Base-by-base conservation (phyloP, 176 grass and related monocot genomes). In the Bothriochloa decipiens region DNA sequence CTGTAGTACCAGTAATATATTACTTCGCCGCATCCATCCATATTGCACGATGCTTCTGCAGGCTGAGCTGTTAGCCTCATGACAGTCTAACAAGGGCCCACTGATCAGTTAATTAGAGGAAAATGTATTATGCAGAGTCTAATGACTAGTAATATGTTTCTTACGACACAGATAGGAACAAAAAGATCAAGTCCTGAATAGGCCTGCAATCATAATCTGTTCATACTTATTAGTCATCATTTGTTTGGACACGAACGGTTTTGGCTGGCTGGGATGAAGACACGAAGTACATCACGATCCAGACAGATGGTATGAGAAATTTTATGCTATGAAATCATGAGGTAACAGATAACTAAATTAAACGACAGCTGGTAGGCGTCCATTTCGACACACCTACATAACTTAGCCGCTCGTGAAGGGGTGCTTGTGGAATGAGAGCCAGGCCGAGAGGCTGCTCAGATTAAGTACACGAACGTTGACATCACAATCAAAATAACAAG, bases 401-500 rank as follows among this genome's bases (percentile, higher is more conserved):
- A 4, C 22, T 33, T 82, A 72, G 83, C 61, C 28, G 81, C 70
- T 80, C 81, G 50, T 83, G 84, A 90, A 57, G 74, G 74, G 68
- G 49, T 52, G 78, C 61, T 55, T 75, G 75, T 75, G 46, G 47
- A 40, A 35, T 23, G 74, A 90, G 68, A 80, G 75, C 16, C n/a
- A n/a, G 47, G 4, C 47, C 37, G 79, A 86, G 40, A 35, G 33
- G 16, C 69, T 41, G 74, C 81, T 35, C 12, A 29, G 75, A 25
- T 68, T 58, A 69, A 83, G 81, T 62, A 82, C 70, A 37, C 8
- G 37, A 33, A 86, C 39, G 81, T 90, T 75, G 70, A 80, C 84
- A 80, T 87, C 84, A 64, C 12, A 26, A 67, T 52, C 68, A 40
- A 69, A 81, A 62, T 69, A 76, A 50, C 52, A 69, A 63, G 47